phyloP scores from a whole-genome alignment of 2,329 filamentous ascomycete species.

The Colletotrichum spaethianum region DNA sequence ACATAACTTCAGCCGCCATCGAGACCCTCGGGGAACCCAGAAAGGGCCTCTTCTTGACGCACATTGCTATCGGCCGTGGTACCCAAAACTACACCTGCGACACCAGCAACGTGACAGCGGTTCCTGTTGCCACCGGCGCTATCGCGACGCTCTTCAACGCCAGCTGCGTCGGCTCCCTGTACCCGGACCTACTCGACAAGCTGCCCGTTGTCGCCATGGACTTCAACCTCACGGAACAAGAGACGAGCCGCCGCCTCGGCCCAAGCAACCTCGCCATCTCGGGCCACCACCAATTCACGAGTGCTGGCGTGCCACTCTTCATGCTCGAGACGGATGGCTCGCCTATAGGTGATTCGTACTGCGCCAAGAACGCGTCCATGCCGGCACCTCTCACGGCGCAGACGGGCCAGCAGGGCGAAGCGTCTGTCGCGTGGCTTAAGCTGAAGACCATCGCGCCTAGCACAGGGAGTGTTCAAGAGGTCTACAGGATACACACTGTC shows the following conservation, averaged over 20 bases:
- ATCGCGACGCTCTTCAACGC: constrained; percentile 90
- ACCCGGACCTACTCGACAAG: constrained; percentile 75
- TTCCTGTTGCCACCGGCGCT: constrained; percentile 79
- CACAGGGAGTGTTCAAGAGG: constrained; percentile 77
- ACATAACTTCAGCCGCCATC: constrained; percentile 59
- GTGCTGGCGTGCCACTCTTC: constrained; percentile 82
- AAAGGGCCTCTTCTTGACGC: constrained; percentile 74
- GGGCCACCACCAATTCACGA: constrained; percentile 87
- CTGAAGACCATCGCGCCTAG: constrained; percentile 69
- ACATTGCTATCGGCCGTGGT: constrained; percentile 89
- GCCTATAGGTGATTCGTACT: constrained; percentile 73
- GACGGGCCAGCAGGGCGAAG: constrained; percentile 73
- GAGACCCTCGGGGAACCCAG: constrained; percentile 73
- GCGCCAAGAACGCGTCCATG: constrained; percentile 72
- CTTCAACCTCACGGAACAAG: constrained; percentile 65
- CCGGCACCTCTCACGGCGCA: constrained; percentile 74
- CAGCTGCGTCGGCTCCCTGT: constrained; percentile 81
- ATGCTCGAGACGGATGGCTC: constrained; percentile 73
- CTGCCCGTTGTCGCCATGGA: constrained; percentile 79
- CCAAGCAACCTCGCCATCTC: constrained; percentile 75
- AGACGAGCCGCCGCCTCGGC: constrained; percentile 53
- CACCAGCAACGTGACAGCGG: constrained; percentile 68
- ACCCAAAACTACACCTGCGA: constrained; percentile 96
- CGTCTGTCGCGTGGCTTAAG: constrained; percentile 86
- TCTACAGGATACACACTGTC: constrained; percentile 88